Evolutionary conservation across 176 grass and related monocot genomes (phyloP), one percentile per base, ranked within the genome.

Genomic region (Avena eriantha): DNA sequence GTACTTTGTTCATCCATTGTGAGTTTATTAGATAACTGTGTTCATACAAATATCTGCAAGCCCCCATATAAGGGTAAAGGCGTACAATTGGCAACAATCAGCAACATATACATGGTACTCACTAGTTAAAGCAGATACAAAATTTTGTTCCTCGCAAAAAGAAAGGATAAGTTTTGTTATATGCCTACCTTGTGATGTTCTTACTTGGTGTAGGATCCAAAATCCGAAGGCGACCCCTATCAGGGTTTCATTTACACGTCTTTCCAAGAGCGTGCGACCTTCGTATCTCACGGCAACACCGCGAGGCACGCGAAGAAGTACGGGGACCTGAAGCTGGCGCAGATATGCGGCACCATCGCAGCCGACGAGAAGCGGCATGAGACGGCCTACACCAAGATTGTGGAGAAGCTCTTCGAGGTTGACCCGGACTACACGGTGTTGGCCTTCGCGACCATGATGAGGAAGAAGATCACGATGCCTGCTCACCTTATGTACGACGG

Each of bases 371-470:
- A 77, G 49, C 74, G 74, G 26, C 74, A 77, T 5, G 74, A 77
- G 74, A 77, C 49, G 17, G 74, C 74, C 9, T 77, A 77, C 74
- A 77, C 74, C 74, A 77, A 77, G 74, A 77, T 77, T 5, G 74
- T 77, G 2, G 74, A 77, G 74, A 77, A 77, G 74, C 74, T 77
- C 49, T 77, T 77, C 15, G 74, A 77, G 49, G 29, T 77, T 0
- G 74, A 77, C 26, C 74, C 74, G 2, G 74, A 77, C 74, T 77
- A 77, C 74, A 77, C 74, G 8, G 49, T 77, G 74, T 26, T 55
- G 24, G 74, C 74, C 8, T 77, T 77, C 29, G 74, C 74, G 17
- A 18, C 48, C 49, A 77, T 77, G 74, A 77, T 77, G 74, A 77
- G 74, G 49, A 77, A 77, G 74, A 77, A 77, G 74, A 2, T 77